phyloP scores from a whole-genome alignment of 192 early-diverging fungal species.

The Coemansia sp. region DNA sequence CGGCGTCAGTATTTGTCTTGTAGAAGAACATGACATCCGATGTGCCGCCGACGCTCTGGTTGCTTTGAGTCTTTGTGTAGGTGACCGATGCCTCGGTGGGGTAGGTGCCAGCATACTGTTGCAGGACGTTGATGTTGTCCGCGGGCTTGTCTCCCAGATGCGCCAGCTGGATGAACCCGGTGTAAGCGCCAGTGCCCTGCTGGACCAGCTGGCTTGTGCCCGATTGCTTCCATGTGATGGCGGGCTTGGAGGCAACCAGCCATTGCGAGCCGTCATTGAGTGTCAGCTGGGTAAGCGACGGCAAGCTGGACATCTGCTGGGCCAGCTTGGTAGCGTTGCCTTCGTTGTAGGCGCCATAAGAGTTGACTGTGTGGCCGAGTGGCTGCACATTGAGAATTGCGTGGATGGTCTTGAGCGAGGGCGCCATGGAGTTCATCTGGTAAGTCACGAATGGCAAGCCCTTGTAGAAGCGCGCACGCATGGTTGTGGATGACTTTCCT shows the following conservation, averaged over 20 bases:
- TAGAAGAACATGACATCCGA: slow-evolving; percentile 37
- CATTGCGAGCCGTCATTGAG: slow-evolving; percentile 52
- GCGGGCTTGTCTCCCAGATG: slow-evolving; percentile 38
- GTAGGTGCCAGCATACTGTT: slow-evolving; percentile 46
- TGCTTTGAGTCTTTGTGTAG: slow-evolving; percentile 37
- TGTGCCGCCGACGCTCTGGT: slow-evolving; percentile 15
- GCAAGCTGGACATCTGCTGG: slow-evolving; percentile 14
- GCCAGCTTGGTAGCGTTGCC: slow-evolving; percentile 11
- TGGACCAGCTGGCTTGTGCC: slow-evolving; percentile 1
- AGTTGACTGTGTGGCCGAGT: slow-evolving; percentile 23
- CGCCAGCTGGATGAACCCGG: slow-evolving; percentile 51
- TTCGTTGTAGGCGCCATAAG: slow-evolving; percentile 4
- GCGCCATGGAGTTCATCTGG: slow-evolving; percentile 28
- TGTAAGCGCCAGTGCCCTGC: slow-evolving; percentile 8
- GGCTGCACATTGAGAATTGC: slow-evolving; percentile 28
- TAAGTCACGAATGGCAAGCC: slow-evolving; percentile 53
- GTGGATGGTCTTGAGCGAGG: slow-evolving; percentile 39
- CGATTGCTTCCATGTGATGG: slow-evolving; percentile 30
- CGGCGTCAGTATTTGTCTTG: slow-evolving; percentile 37
- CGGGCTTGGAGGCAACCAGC: slow-evolving; percentile 41
- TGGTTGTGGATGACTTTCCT: slow-evolving; percentile 6
- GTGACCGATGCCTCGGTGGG: slow-evolving; percentile 44
- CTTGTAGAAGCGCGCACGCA: slow-evolving; percentile 52
- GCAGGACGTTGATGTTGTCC: slow-evolving; percentile 39
- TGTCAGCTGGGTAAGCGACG: slow-evolving; percentile 34